These are phyloP conservation scores for Cylindrotheca closterium DNA, from an alignment of 108 stramenopile species.

Conservation along the genomic window DNA sequence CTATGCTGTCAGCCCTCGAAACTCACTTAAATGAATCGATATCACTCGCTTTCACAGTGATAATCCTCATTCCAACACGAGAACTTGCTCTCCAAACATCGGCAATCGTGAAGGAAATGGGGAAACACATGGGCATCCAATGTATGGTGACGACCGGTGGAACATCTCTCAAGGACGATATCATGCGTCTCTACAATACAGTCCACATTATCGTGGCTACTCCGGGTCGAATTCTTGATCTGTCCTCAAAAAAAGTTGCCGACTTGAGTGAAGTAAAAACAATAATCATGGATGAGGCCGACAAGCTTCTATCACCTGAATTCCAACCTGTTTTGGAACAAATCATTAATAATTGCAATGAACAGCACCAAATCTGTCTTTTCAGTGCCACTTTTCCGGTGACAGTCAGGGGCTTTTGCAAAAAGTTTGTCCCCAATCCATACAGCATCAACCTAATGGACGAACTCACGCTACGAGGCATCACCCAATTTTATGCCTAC, in stretches of 20 bases:
- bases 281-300: conserved; percentile 98
- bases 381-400: conserved; percentile 99
- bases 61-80: conserved; percentile 96
- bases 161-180: conserved; percentile 96
- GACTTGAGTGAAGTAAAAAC: conserved; percentile 92
- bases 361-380: conserved; percentile 94
- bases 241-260: conserved; percentile 95
- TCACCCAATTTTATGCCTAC: conserved; percentile 98
- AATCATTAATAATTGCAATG: conserved; percentile 84
- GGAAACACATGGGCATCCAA: conserved; percentile 97
- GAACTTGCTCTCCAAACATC: conserved; percentile 98
- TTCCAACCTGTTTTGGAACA: conserved; percentile 96
- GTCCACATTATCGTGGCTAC: conserved; percentile 96
- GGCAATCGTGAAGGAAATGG: conserved; percentile 97
- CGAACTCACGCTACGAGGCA: conserved; percentile 98
- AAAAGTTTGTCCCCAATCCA: conserved; percentile 90
- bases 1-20: background rate
- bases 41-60: conserved; percentile 40
- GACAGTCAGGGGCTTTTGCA: conserved; percentile 95
- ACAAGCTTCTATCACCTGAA: conserved; percentile 96
- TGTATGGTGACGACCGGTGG: conserved; percentile 99
- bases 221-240: conserved; percentile 96
- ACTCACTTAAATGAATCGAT: background rate
- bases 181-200: conserved; percentile 96
- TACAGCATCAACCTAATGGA: conserved; percentile 99